A percentile compares a stretch with the other conserved stretches of the same genome.
phyloP scores from a whole-genome alignment of 176 grass and related monocot species.

The Eragrostis curvula region DNA sequence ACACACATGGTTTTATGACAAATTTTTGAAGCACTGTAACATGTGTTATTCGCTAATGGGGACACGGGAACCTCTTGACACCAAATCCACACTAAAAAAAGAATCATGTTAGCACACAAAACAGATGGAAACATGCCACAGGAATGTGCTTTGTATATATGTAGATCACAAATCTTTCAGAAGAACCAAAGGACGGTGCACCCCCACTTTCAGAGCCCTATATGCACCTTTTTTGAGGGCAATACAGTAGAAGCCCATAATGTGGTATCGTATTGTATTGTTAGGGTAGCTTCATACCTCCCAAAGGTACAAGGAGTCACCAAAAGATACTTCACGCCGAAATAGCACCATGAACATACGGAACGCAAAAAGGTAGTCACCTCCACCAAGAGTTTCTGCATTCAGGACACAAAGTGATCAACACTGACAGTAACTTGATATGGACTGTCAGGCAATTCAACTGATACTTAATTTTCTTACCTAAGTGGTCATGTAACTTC shows the following conservation, averaged over 20 bases:
- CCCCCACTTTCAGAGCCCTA: background rate
- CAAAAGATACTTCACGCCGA: conserved; percentile 96
- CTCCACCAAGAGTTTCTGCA: conserved; percentile 93
- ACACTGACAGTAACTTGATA: conserved; percentile 29
- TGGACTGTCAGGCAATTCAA: background rate
- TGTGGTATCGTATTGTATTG: conserved; percentile 4
- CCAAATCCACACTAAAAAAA: background rate
- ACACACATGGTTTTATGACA: too few relatives aligned
- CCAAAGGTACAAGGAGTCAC: conserved; percentile 96
- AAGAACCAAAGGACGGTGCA: too few relatives aligned
- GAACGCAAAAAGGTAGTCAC: conserved; percentile 98
- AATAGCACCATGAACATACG: conserved; percentile 99
- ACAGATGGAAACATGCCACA: too few relatives aligned
- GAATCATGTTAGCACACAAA: background rate
- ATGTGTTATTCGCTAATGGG: too few relatives aligned
- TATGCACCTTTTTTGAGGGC: background rate
- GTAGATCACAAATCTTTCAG: too few relatives aligned
- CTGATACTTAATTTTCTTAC: conserved; percentile 48
- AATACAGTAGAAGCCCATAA: background rate
- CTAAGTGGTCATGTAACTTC: conserved; percentile 96
- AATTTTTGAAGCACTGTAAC: too few relatives aligned
- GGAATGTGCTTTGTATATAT: too few relatives aligned
- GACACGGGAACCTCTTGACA: too few relatives aligned
- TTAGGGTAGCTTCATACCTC: conserved; percentile 74
- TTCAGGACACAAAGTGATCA: conserved; percentile 28